phyloP scores from a whole-genome alignment of 345 rosid genomes.

The Carallia pectinifolia region DNA sequence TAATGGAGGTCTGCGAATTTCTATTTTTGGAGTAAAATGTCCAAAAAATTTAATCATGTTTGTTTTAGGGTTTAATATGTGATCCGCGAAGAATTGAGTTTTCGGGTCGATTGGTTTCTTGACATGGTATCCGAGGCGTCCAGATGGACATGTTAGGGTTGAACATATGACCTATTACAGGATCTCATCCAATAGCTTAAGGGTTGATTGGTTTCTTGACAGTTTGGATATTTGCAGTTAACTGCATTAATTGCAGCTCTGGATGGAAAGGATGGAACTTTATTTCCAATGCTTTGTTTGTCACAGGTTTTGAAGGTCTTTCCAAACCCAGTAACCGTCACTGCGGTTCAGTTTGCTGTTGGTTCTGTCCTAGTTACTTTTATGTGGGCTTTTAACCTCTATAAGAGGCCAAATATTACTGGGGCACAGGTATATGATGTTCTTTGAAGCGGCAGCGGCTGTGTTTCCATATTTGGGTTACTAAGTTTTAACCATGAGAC shows the following conservation, averaged over 20 bases:
- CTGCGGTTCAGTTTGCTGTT: slow-evolving; percentile 70
- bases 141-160: too few species aligned
- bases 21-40: too few species aligned
- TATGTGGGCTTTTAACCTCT: slow-evolving; percentile 83
- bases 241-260: not conserved
- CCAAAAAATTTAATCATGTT: too few species aligned
- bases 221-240: too few species aligned
- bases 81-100: too few species aligned
- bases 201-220: too few species aligned
- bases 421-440: slow-evolving; percentile 32
- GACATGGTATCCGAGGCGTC: too few species aligned
- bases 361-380: slow-evolving; percentile 66
- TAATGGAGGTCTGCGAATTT: too few species aligned
- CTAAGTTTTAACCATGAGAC: not conserved
- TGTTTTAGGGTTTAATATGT: too few species aligned
- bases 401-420: slow-evolving; percentile 73
- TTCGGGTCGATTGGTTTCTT: too few species aligned
- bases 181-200: too few species aligned
- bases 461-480: not conserved
- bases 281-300: not conserved
- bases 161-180: too few species aligned
- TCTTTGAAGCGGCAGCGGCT: not conserved
- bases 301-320: slow-evolving; percentile 81
- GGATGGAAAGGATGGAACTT: not conserved
- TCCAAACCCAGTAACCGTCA: slow-evolving; percentile 71